Conservation (phyloP, 2,329 filamentous ascomycete genomes). For the Scedosporium boydii region DNA sequence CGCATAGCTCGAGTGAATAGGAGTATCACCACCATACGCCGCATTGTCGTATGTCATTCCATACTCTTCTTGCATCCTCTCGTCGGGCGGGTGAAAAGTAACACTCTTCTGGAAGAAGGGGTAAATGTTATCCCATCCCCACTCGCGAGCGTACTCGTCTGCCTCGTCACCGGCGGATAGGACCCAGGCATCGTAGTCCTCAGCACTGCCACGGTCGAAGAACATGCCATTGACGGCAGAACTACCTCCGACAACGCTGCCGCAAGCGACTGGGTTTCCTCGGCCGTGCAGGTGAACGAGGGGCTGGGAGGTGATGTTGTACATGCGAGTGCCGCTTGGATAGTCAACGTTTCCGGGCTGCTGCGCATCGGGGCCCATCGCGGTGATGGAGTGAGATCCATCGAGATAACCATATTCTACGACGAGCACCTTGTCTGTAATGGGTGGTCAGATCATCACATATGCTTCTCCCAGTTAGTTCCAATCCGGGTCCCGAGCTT, state of each 20-base stretch:
- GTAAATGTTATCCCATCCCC: conserved; percentile 8
- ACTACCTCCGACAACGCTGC: conserved; percentile 10
- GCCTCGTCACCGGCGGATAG: conserved; percentile 9
- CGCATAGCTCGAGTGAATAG: conserved; percentile 10
- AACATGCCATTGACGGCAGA: conserved; percentile 12
- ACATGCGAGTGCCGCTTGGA: conserved; percentile 14
- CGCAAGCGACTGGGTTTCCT: conserved; percentile 6
- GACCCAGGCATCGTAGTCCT: conserved; percentile 13
- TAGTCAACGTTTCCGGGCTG: not conserved
- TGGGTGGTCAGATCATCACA: no score
- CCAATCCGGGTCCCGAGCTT: no score
- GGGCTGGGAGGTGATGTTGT: conserved; percentile 16
- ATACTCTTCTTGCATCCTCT: conserved; percentile 12
- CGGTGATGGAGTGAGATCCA: conserved; percentile 7
- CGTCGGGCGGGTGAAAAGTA: conserved; percentile 12
- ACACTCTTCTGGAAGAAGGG: conserved; percentile 12
- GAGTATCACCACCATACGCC: conserved; percentile 10
- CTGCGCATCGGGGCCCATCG: conserved; percentile 6
- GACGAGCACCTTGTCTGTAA: conserved; percentile 12
- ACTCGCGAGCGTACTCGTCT: conserved; percentile 1
- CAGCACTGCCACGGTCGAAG: conserved; percentile 8
- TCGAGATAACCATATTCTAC: conserved; percentile 14
- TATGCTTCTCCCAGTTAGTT: no score
- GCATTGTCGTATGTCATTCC: conserved; percentile 17
- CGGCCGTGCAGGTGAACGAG: conserved; percentile 13